Evolutionary conservation across 345 rosid genomes (phyloP).

Genomic region (Citrus sinensis): DNA sequence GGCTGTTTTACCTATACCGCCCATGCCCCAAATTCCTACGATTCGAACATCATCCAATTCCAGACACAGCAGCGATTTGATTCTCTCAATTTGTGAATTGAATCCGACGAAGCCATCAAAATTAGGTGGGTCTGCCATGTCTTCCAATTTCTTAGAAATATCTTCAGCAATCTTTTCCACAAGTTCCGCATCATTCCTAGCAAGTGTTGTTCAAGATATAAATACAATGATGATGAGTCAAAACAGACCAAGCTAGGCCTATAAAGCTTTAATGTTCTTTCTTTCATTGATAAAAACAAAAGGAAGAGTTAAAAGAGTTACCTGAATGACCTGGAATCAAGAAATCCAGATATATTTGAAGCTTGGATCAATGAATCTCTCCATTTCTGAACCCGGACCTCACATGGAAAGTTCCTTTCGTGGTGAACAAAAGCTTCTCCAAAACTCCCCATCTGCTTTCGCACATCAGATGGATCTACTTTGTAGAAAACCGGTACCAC

Average conservation of each 20-base stretch:
- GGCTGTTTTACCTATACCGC: slow-evolving; percentile 7
- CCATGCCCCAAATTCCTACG: slow-evolving; percentile 3
- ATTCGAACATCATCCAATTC: not conserved
- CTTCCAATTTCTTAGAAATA: not conserved
- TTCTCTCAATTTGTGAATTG: not conserved
- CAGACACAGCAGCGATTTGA: not conserved
- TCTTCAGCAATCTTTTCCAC: not conserved
- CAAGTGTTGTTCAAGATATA: not conserved
- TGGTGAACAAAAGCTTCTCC: not conserved
- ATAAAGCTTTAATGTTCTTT: too few relatives aligned
- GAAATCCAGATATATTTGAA: not conserved
- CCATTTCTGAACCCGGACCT: not conserved
- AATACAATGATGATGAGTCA: too few relatives aligned
- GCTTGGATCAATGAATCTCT: not conserved
- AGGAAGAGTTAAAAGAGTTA: not conserved
- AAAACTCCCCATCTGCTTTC: not conserved
- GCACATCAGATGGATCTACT: slow-evolving; percentile 1
- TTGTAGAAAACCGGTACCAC: slow-evolving; percentile 6
- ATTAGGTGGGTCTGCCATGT: not conserved
- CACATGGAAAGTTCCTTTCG: too few relatives aligned
- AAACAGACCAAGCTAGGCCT: too few relatives aligned
- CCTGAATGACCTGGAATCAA: not conserved
- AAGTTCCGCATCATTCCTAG: slow-evolving; percentile 5
- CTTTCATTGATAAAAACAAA: too few relatives aligned
- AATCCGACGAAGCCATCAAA: not conserved